These are phyloP conservation scores for Chlamydomonas urium DNA, from an alignment of 139 green algal genomes.

Conservation along the genomic window DNA sequence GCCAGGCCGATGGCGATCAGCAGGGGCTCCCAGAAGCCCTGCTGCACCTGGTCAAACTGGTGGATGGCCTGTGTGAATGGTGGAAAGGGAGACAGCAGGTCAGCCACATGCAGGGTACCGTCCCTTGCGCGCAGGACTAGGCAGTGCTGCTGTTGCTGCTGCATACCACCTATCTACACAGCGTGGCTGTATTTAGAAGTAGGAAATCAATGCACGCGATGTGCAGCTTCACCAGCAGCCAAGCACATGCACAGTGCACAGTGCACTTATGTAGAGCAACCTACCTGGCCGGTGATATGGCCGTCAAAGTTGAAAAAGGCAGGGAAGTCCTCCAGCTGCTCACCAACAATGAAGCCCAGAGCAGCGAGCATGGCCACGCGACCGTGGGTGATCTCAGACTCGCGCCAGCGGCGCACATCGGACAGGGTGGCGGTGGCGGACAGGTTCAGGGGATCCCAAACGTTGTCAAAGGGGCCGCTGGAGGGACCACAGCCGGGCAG, in stretches of 20 bases:
- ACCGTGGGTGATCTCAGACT: constrained; percentile 74
- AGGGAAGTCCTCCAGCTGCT: constrained; percentile 55
- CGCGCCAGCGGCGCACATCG: constrained; percentile 53
- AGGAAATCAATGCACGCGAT: too few species aligned
- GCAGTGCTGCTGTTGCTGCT: too few species aligned
- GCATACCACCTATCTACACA: too few species aligned
- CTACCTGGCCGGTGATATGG: constrained; percentile 28
- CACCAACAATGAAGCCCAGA: constrained; percentile 64
- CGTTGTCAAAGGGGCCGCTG: background rate
- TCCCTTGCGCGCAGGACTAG: too few species aligned
- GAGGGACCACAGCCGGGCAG: background rate
- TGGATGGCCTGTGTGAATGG: background rate
- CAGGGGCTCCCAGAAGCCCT: constrained; percentile 58
- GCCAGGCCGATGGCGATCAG: constrained; percentile 59
- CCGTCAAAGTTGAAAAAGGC: constrained; percentile 57
- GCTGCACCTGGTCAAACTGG: background rate
- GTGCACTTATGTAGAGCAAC: too few species aligned
- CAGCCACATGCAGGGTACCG: too few species aligned
- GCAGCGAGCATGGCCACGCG: constrained; percentile 55
- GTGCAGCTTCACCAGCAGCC: too few species aligned
- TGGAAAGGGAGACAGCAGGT: too few species aligned
- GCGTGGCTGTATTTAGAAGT: too few species aligned
- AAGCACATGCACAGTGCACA: too few species aligned
- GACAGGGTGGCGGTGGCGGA: constrained; percentile 14
- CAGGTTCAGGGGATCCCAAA: constrained; percentile 1